These are phyloP conservation scores for Hippophae tibetana DNA, from an alignment of 306 rosid species.

Conservation along the genomic window DNA sequence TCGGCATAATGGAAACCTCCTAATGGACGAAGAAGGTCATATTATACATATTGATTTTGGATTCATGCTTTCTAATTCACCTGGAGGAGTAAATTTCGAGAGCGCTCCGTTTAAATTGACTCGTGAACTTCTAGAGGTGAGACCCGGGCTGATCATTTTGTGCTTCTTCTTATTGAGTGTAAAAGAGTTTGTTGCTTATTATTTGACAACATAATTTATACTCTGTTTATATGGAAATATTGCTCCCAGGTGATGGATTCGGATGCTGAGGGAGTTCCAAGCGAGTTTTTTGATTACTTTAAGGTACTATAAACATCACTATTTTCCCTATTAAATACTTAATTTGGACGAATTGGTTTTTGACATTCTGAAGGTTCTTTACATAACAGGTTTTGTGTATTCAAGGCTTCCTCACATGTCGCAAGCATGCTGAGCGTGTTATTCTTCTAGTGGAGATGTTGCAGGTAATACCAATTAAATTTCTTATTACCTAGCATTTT, in stretches of 20 bases:
- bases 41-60: slow-evolving; percentile 98
- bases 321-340: no score
- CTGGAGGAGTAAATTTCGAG: slow-evolving; percentile 98
- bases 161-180: no score
- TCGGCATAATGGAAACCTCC: slow-evolving; percentile 92
- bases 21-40: slow-evolving; percentile 97
- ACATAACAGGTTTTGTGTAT: slow-evolving; percentile 84
- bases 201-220: no score
- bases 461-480: slow-evolving; percentile 52
- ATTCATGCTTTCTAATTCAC: slow-evolving; percentile 97
- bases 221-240: no score
- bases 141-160: no score
- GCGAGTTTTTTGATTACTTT: slow-evolving; percentile 98
- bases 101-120: slow-evolving; percentile 97
- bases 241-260: slow-evolving; percentile 87
- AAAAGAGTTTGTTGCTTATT: no score
- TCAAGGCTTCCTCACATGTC: slow-evolving; percentile 99
- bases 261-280: slow-evolving; percentile 98
- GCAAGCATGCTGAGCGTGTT: slow-evolving; percentile 97
- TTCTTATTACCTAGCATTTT: neutral
- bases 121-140: slow-evolving; percentile 95
- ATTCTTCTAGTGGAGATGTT: slow-evolving; percentile 99
- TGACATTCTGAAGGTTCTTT: slow-evolving; percentile 12
- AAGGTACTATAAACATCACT: slow-evolving; percentile 36
- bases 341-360: neutral